Percentiles rank a stretch among this genome's conserved stretches.
These are phyloP conservation scores for Chlorella sp. DNA, from an alignment of 139 green algal species.

Conservation along the genomic window DNA sequence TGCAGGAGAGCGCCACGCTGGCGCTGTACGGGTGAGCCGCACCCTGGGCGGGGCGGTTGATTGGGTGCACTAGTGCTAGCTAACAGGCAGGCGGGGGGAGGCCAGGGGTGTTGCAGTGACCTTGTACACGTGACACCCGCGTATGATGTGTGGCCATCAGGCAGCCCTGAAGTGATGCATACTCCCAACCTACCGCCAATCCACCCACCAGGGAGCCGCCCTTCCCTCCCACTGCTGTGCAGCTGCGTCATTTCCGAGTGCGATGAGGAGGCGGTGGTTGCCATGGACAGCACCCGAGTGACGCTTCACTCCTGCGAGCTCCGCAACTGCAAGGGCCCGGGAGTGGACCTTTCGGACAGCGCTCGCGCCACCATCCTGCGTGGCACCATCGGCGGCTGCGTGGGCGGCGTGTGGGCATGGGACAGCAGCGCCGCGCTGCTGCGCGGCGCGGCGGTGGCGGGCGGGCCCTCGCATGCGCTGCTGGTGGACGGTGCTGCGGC, in stretches of 20 bases:
- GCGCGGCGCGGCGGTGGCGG: slow-evolving; percentile 7
- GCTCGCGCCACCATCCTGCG: background rate
- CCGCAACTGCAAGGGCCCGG: slow-evolving; percentile 52
- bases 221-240: background rate
- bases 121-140: too few species aligned
- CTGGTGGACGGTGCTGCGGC: slow-evolving; percentile 37
- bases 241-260: slow-evolving; percentile 50
- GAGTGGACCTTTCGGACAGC: slow-evolving; percentile 49
- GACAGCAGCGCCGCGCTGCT: slow-evolving; percentile 34
- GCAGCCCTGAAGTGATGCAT: background rate
- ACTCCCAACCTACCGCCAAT: background rate
- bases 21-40: slow-evolving; percentile 9
- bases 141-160: too few species aligned
- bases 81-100: background rate
- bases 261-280: slow-evolving; percentile 60
- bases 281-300: slow-evolving; percentile 35
- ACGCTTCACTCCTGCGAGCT: slow-evolving; percentile 42
- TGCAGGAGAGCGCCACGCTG: slow-evolving; percentile 30
- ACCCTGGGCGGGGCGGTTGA: background rate
- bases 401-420: slow-evolving; percentile 69
- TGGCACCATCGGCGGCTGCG: slow-evolving; percentile 38
- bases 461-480: slow-evolving; percentile 56
- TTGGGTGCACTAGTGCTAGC: background rate
- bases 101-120: too few species aligned
- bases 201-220: too few species aligned